Conservation (phyloP, 306 rosid species). For the Dryas alaskensis region DNA sequence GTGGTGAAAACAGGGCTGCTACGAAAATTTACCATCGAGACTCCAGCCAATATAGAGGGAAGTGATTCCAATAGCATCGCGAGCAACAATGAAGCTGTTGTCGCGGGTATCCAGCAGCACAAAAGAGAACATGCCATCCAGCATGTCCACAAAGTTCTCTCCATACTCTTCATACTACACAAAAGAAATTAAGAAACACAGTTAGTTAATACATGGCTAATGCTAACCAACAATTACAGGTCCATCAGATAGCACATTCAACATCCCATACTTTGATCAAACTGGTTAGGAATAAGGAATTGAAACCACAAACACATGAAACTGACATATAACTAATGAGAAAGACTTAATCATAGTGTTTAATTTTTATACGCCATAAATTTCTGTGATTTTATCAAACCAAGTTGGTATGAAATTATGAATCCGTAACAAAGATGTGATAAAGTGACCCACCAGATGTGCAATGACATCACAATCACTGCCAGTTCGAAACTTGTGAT, state of each 20-base stretch:
- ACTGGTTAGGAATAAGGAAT: not conserved
- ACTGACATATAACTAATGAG: not conserved
- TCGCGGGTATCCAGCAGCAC: constrained; percentile 91
- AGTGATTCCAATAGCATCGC: constrained; percentile 97
- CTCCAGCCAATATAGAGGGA: constrained; percentile 97
- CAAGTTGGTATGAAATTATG: not conserved
- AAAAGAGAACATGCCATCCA: constrained; percentile 89
- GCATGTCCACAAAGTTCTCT: constrained; percentile 77
- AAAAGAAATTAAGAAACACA: constrained; percentile 20
- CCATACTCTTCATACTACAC: constrained; percentile 84
- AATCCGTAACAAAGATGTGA: not conserved
- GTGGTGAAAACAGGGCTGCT: not conserved
- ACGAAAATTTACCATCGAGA: constrained; percentile 61
- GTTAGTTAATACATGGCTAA: not conserved
- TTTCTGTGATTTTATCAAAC: not conserved
- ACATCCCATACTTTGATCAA: not conserved
- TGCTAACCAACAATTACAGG: not conserved
- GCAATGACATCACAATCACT: constrained; percentile 98
- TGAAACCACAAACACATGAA: not conserved
- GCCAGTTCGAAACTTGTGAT: constrained; percentile 80
- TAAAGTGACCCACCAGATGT: constrained; percentile 56
- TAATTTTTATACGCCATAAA: not conserved
- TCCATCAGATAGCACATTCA: not conserved
- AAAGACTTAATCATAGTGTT: not conserved
- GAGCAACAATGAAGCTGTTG: constrained; percentile 86